Percentiles rank a stretch among this genome's conserved stretches.
Evolutionary conservation across 2,329 filamentous ascomycete species (phyloP).

Genomic region (Mariannaea elegans): DNA sequence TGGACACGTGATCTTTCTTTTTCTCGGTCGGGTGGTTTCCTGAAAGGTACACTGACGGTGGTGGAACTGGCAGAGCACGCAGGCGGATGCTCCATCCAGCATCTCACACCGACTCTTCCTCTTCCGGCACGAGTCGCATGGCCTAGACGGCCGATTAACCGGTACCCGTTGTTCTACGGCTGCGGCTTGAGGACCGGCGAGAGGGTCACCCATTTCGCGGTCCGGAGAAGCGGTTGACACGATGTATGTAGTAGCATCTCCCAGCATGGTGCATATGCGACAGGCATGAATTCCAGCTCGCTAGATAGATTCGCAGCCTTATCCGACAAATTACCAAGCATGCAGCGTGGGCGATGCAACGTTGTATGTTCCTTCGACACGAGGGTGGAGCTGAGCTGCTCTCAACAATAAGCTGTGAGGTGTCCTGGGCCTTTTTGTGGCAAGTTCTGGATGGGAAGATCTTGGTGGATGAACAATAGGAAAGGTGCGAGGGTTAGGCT

Average conservation of each 20-base stretch:
- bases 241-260: background rate
- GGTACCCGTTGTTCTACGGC: conserved; percentile 2
- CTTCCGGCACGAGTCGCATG: conserved; percentile 8
- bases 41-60: conserved; percentile 8
- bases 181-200: background rate
- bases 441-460: background rate
- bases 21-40: background rate
- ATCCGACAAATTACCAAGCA: background rate
- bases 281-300: background rate
- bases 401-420: background rate
- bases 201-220: conserved; percentile 1
- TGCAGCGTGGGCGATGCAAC: background rate
- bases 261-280: background rate
- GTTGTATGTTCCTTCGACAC: background rate
- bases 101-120: conserved; percentile 10
- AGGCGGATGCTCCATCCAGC: background rate
- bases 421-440: background rate
- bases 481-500: background rate
- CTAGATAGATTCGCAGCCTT: background rate
- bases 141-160: conserved; percentile 1
- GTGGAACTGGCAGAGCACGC: conserved; percentile 7
- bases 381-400: background rate
- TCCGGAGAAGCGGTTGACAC: background rate
- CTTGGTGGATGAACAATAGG: background rate
- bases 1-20: background rate